Base-by-base conservation (phyloP, 225 moss, liverwort and hornwort species). In the Marchantia polymorpha region DNA sequence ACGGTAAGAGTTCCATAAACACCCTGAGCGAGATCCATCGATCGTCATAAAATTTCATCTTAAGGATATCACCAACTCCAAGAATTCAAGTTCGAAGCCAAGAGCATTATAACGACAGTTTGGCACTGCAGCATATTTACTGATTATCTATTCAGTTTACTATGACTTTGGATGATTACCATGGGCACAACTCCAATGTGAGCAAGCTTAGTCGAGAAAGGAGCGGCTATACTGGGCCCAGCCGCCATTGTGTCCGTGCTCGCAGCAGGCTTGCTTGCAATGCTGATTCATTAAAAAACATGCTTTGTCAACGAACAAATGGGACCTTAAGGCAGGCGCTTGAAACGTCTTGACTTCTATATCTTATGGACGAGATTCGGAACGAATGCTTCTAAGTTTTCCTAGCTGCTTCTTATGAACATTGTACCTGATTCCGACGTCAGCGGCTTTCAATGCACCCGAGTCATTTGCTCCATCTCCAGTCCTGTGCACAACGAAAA, bases 381-480 rank as follows among this genome's bases (percentile, higher is more conserved):
- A 12, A 56, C 13, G 27, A 7, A 67, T 23, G 12, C 63, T 67
- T 26, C 9, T 31, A 8, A 67, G 8, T 67, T 67, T 8, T 67
- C 67, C 13, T 23, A 9, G 14, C 46, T 14, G 70, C 17, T 49
- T 16, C 46, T 71, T 16, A 71, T 19, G 15, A 47, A 49, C 17
- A 15, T 46, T 23, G 10, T 74, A 86, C 85, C 85, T 86, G 55
- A 86, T 83, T 20, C 85, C 85, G 56, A 86, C 85, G 77, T 86
- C 85, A 51, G 85, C 85, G 39, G 85, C 80, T 59, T 86, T 86
- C 46, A 86, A 52, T 9, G 85, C 85, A 16, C 81, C 65, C 2
- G 85, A 86, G 52, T 86, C 85, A 11, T 86, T 86, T 59, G 85
- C 82, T 86, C 85, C 85, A 86, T 86, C 85, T 77, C 85, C 85